Evolutionary conservation across 2,329 filamentous ascomycete genomes (phyloP), one percentile per base, ranked within the genome.

Genomic region (Pseudopithomyces maydicus): DNA sequence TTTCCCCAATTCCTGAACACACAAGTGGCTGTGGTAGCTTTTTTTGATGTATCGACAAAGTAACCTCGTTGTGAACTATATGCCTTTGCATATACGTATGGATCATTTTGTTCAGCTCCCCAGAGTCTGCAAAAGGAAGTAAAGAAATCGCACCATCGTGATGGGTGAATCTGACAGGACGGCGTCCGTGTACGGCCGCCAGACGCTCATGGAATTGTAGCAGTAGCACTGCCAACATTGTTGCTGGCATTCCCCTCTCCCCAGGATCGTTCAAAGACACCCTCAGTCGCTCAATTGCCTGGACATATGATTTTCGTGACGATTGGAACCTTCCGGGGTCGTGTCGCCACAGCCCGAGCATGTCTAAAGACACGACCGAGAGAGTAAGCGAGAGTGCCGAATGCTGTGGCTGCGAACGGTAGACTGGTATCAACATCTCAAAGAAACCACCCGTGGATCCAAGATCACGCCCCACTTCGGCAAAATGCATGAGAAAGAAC

Each of bases 71-170:
- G 19, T 49, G 46, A 17, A 49, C 29, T n/a, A 49, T 26, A 20
- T 36, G 38, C 29, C 20, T 19, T 38, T 33, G 46, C 35, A 46
- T 26, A 38, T 46, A 46, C 35, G 39, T 17, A n/a, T 26, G 17
- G 22, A 53, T 22, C 29, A 35, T 36, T 10, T 14, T 26, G 32
- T 33, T 36, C 11, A 26, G 3, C 23, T 14, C 5, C 6, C 26
- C 51, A 11, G 39, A 38, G 2, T 46, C 51, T 29, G 32, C 51
- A 8, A 53, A 45, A 3, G 54, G 42, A 14, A 56, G 47, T 17
- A 56, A 19, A 19, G 54, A 56, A 39, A 56, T 11, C 8, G 54
- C 54, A 39, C 39, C 54, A 32, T 56, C 39, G 39, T 56, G 54
- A 46, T 56, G 54, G 39, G 32, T 41, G 19, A 15, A 29, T 14